phyloP scores from a whole-genome alignment of 495 filamentous ascomycete genomes.

The Articulospora tetracladia region DNA sequence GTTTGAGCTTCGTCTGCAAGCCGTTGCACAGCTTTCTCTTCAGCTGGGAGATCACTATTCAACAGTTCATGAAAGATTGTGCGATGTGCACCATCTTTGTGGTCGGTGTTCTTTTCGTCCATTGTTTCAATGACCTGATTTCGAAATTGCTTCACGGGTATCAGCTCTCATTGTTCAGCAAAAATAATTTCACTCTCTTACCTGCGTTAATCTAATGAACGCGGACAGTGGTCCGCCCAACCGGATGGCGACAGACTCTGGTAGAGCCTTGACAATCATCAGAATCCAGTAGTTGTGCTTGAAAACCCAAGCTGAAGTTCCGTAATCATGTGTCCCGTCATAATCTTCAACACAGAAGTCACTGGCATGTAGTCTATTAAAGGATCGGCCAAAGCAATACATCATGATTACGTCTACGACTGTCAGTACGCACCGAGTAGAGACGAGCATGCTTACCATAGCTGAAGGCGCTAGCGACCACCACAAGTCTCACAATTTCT shows the following conservation, averaged over 20 bases:
- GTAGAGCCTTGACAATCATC: not conserved
- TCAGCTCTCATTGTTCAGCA: not conserved
- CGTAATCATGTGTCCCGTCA: slow-evolving; percentile 1
- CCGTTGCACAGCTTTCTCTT: slow-evolving; percentile 28
- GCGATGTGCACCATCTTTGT: not conserved
- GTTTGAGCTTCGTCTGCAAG: slow-evolving; percentile 30
- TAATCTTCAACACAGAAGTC: slow-evolving; percentile 7
- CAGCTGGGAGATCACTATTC: slow-evolving; percentile 16
- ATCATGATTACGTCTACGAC: slow-evolving; percentile 9
- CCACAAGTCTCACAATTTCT: slow-evolving; percentile 1
- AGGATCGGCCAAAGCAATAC: slow-evolving; percentile 12
- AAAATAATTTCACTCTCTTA: not conserved
- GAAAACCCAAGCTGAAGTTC: not conserved
- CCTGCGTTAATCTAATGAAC: slow-evolving; percentile 1
- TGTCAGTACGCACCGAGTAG: not conserved
- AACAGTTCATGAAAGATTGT: slow-evolving; percentile 11
- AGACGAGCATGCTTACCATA: not conserved
- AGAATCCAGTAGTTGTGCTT: slow-evolving; percentile 11
- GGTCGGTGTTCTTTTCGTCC: not conserved
- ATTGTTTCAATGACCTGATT: not conserved
- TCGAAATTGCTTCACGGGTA: not conserved
- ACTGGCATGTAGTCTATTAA: not conserved
- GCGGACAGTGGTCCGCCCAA: not conserved
- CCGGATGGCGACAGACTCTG: not conserved
- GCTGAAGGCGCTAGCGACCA: slow-evolving; percentile 5